Conservation (phyloP, 345 rosid species). For the Citrus inodora region DNA sequence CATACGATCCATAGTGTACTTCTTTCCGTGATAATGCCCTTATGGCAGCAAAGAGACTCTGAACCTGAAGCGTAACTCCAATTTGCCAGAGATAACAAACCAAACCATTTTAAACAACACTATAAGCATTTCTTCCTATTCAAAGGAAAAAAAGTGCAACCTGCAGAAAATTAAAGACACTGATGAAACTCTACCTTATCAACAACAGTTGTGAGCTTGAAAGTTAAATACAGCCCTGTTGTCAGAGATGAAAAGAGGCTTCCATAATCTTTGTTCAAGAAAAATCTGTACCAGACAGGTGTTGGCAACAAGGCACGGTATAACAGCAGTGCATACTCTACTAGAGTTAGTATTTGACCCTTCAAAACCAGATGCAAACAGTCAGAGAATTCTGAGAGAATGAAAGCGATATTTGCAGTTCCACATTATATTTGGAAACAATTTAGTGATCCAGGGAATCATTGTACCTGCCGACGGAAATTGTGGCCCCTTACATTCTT, state of each 20-base stretch:
- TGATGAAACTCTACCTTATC: conserved; percentile 49
- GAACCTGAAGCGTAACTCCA: conserved; percentile 34
- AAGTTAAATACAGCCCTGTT: conserved; percentile 79
- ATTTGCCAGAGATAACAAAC: neutral
- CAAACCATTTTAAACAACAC: neutral
- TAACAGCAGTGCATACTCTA: conserved; percentile 63
- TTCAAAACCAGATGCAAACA: conserved; percentile 25
- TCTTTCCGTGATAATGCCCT: conserved; percentile 50
- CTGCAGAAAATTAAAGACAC: neutral
- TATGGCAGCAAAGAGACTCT: conserved; percentile 44
- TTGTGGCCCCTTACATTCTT: conserved; percentile 49
- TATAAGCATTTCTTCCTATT: neutral
- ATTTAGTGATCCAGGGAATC: neutral
- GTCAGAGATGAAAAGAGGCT: conserved; percentile 80
- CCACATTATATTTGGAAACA: neutral
- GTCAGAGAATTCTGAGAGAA: conserved; percentile 6
- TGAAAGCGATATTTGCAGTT: neutral
- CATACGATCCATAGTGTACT: conserved; percentile 55
- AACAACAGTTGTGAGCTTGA: conserved; percentile 78
- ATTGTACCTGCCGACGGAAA: conserved; percentile 51
- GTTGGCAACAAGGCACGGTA: conserved; percentile 83
- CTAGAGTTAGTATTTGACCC: conserved; percentile 83
- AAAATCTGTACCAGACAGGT: conserved; percentile 91
- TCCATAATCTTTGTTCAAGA: conserved; percentile 80
- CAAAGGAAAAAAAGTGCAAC: neutral